These are phyloP conservation scores for Cucurbita moschata DNA, from an alignment of 306 rosid genomes.

Conservation along the genomic window DNA sequence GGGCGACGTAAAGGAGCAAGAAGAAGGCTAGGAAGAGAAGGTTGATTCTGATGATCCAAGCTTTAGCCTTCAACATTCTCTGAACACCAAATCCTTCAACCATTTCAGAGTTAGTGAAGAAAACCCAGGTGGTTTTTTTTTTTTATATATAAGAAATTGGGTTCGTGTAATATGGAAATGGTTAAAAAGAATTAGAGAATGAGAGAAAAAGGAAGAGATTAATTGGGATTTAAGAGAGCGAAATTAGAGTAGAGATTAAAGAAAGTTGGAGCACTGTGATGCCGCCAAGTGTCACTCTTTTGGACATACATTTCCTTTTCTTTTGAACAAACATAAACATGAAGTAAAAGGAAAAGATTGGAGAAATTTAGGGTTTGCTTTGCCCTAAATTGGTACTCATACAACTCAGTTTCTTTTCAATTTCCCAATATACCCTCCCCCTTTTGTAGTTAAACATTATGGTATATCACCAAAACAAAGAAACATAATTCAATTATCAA, in stretches of 20 bases:
- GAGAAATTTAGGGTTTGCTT: slow-evolving; percentile 2
- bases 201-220: slow-evolving; percentile 1
- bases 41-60: slow-evolving; percentile 57
- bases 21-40: slow-evolving; percentile 50
- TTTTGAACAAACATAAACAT: slow-evolving; percentile 4
- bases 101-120: slow-evolving; percentile 9
- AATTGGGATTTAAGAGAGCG: slow-evolving; percentile 16
- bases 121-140: slow-evolving; percentile 11
- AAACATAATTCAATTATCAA: neutral
- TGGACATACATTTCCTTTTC: slow-evolving; percentile 13
- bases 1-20: slow-evolving; percentile 36
- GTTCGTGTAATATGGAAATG: neutral
- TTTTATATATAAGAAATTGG: slow-evolving; percentile 7
- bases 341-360: neutral
- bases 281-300: slow-evolving; percentile 37
- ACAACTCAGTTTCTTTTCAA: neutral
- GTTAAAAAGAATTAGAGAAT: slow-evolving; percentile 11
- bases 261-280: slow-evolving; percentile 21
- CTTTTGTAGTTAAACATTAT: neutral
- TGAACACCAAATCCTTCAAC: slow-evolving; percentile 27
- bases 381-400: neutral
- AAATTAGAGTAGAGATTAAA: slow-evolving; percentile 33
- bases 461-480: no score
- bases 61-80: slow-evolving; percentile 52
- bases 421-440: neutral